Evolutionary conservation across 495 filamentous ascomycete genomes (phyloP).

Genomic region (Astrocystis sublimbata): DNA sequence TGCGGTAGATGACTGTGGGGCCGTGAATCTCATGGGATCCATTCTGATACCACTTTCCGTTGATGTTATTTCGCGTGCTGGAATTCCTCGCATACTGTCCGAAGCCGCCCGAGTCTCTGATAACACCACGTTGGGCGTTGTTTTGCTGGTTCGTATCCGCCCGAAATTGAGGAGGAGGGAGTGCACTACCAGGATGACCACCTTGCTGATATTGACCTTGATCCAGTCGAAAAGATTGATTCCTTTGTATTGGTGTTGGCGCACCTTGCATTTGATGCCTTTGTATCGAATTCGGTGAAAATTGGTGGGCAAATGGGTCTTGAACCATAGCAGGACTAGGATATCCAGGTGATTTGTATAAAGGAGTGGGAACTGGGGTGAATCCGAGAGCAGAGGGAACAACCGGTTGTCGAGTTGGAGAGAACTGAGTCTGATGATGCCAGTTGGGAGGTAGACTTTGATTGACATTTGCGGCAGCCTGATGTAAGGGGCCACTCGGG

Average conservation of each 20-base stretch:
- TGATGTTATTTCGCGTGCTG: neutral
- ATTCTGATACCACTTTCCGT: conserved; percentile 17
- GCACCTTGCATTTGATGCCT: neutral
- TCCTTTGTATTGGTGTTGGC: neutral
- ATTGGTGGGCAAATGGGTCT: conserved; percentile 1
- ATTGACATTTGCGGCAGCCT: neutral
- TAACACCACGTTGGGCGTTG: neutral
- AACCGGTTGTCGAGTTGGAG: neutral
- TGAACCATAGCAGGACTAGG: neutral
- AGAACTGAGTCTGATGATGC: neutral
- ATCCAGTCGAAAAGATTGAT: neutral
- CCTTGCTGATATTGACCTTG: neutral
- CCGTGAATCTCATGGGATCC: conserved; percentile 23
- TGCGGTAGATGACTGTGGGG: conserved; percentile 19
- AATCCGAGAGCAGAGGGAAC: neutral
- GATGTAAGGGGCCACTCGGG: neutral
- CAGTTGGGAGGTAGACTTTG: neutral
- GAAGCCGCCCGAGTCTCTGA: neutral
- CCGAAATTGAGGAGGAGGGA: neutral
- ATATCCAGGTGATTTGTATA: neutral
- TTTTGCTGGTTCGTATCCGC: neutral
- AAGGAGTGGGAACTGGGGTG: neutral
- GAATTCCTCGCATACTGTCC: neutral
- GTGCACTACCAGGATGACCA: neutral
- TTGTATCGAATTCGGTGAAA: neutral